Evolutionary conservation across 768 basidiomycete species (phyloP).

Genomic region (Arthromyces matolae): DNA sequence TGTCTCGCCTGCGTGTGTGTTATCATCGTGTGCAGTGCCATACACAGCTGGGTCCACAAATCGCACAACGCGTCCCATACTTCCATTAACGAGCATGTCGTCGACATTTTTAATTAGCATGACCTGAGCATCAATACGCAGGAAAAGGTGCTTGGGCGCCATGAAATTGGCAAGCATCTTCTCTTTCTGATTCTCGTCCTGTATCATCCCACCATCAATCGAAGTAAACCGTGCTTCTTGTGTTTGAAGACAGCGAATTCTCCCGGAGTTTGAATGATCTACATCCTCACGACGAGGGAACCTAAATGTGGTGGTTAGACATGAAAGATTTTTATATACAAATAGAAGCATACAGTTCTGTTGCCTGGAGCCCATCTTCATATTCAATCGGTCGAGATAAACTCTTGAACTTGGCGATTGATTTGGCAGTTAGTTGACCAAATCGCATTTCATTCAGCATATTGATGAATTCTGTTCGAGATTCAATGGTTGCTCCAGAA

Average conservation of each 20-base stretch:
- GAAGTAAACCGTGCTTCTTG: constrained; percentile 53
- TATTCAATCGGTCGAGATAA: constrained; percentile 73
- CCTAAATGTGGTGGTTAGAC: constrained; percentile 35
- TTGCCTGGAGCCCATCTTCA: constrained; percentile 79
- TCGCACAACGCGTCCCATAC: constrained; percentile 77
- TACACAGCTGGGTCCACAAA: constrained; percentile 59
- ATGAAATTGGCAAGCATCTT: constrained; percentile 90
- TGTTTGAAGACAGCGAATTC: constrained; percentile 60
- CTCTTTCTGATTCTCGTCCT: constrained; percentile 53
- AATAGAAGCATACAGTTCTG: constrained; percentile 69
- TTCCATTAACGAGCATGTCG: constrained; percentile 90
- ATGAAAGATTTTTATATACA: background rate
- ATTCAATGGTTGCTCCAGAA: background rate
- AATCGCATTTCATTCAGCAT: constrained; percentile 99
- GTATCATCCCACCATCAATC: constrained; percentile 58
- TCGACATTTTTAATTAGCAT: constrained; percentile 97
- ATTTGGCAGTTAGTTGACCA: constrained; percentile 60
- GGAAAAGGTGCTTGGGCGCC: constrained; percentile 65
- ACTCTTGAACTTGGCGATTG: constrained; percentile 65
- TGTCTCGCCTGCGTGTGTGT: constrained; percentile 24
- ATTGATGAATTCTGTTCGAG: constrained; percentile 71
- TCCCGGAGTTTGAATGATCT: constrained; percentile 70
- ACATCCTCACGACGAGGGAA: constrained; percentile 94
- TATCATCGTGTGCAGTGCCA: constrained; percentile 37
- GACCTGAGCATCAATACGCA: constrained; percentile 83